Base-by-base conservation (phyloP, 2,329 filamentous ascomycete genomes). In the Onygena corvina region DNA sequence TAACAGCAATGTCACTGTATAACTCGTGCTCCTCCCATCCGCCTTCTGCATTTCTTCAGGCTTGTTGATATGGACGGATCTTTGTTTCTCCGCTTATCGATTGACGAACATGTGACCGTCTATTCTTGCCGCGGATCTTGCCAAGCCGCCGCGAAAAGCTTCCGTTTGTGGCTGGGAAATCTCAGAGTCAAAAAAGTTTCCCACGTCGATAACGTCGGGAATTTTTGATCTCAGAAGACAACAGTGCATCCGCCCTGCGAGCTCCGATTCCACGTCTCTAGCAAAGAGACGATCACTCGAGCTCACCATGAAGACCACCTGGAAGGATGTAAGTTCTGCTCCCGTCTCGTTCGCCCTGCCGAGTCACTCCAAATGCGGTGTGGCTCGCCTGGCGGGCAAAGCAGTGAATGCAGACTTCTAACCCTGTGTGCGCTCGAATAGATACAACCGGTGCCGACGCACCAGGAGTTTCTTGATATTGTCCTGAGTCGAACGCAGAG, bases 391-490 rank as follows among this genome's bases (percentile, higher is more conserved):
- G 9, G 21, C n/a, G 21, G 21, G 38, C 12, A 23, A 27, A 27
- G 8, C n/a, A 7, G 6, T 11, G 21, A 16, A 20, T n/a, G n/a
- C n/a, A n/a, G n/a, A n/a, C n/a, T n/a, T 50, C 36, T 50, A 45
- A 50, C 33, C n/a, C n/a, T 12, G 18, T 25, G 29, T 21, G 38
- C 27, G 9, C 50, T 82, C 79, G 79, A 83, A 82, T 66, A 71
- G 64, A 93, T 93, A 60, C 82, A 84, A 55, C 86, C 87, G 57
- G 86, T 94, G 57, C 90, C 90, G 51, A 93, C 86, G 61, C 83
- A 83, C 67, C 84, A 93, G 74, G 92, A 98, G 71, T 96, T 98
- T 64, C 77, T 98, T 60, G 92, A 98, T 70, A 95, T 98, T 66
- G 89, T 96, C 57, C 78, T 98, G 61, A 93, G 86, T 63, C 77